Base-by-base conservation (phyloP, 768 basidiomycete genomes). In the Lentinula aciculospora region DNA sequence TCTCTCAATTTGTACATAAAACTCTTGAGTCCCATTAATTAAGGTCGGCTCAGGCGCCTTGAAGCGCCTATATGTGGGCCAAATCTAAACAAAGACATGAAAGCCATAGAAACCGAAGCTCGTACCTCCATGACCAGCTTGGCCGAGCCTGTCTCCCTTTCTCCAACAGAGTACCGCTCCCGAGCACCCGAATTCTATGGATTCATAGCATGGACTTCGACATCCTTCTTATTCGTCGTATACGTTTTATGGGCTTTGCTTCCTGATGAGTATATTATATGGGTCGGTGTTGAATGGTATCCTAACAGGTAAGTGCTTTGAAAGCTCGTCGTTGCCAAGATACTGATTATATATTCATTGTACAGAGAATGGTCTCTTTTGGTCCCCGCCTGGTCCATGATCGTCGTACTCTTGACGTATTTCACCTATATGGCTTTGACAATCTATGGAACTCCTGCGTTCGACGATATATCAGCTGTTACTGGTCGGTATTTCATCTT, bases 201-300 rank as follows among this genome's bases (percentile, higher is more conserved):
- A n/a, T 94, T 94, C 67, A 89, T 89, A 4, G 89, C 89, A 15
- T 90, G 85, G 86, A 84, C 85, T 8, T 84, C 84, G 0, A 93
- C 93, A 0, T 84, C 81, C 53, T 71, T 92, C 27, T 70, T 83
- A 2, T 94, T 88, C 66, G 68, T 81, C 54, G 64, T 89, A 25
- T 93, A 88, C 67, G 65, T 92, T 32, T 72, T 92, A 5, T 94
- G 92, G 92, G 89, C 87, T 1, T 68, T 93, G 36, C 74, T 91
- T 13, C 92, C 92, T 4, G 88, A 92, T 66, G 74, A 78, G 31
- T 84, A 76, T 68, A 85, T 94, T 55, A 53, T 79, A 37, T 75
- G 76, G 72, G 67, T 82, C 9, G 93, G 92, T 8, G 76, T 94
- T 28, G 71, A 78, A 10, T 95, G 92, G 92, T 94, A 93, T 66